Conservation (phyloP, 768 basidiomycete genomes). For the Leccinum variicolor region DNA sequence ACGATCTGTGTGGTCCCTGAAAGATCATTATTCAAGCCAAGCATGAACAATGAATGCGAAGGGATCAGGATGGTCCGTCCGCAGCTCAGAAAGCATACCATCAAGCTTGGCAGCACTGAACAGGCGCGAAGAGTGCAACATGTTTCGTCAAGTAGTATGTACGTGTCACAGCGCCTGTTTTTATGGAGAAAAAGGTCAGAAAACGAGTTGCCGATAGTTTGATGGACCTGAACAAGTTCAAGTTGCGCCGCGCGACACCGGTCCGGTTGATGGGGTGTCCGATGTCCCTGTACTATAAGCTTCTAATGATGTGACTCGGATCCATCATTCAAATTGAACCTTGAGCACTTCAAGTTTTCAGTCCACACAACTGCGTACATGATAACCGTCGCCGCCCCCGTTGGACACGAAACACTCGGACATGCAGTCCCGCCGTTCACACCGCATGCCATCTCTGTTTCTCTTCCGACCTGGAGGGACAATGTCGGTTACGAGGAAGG, state of each 20-base stretch:
- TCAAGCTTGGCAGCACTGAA: background rate
- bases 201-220: background rate
- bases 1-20: background rate
- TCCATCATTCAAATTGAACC: background rate
- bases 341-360: background rate
- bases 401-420: conserved; percentile 36
- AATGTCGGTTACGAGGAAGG: conserved; percentile 92
- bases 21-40: background rate
- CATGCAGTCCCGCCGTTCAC: conserved; percentile 61
- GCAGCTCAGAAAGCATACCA: background rate
- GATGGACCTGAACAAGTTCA: background rate
- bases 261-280: background rate
- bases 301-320: background rate
- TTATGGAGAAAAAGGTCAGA: background rate
- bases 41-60: background rate
- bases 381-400: conserved; percentile 7
- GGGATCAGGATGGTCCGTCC: background rate
- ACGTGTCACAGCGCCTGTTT: background rate
- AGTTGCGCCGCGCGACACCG: no score
- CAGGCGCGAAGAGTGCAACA: no score
- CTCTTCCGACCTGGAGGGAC: conserved; percentile 89
- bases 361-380: background rate
- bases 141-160: background rate
- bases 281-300: background rate
- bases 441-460: conserved; percentile 92